phyloP scores from a whole-genome alignment of 345 rosid genomes.

The Cochlearia excelsa region DNA sequence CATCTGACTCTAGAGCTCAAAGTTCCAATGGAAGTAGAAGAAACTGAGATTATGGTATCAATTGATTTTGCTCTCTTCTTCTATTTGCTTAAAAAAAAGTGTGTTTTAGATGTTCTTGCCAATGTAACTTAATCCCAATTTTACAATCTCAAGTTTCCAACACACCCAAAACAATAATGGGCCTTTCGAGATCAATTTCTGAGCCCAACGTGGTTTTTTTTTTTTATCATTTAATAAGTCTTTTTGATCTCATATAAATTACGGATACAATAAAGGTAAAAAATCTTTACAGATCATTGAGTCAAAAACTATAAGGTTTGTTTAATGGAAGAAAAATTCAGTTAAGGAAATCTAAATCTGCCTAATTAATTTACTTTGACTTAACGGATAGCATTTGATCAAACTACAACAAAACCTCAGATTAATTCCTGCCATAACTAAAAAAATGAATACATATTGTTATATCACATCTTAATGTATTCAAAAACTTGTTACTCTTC shows the following conservation, averaged over 20 bases:
- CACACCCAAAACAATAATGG: no score
- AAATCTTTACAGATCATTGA: conserved; percentile 8
- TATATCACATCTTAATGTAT: conserved; percentile 4
- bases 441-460: conserved; percentile 6
- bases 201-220: no score
- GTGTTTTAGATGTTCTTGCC: conserved; percentile 21
- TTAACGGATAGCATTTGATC: neutral
- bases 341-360: no score
- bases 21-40: conserved; percentile 56
- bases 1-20: conserved; percentile 74
- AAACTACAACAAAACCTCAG: neutral
- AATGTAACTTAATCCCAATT: neutral
- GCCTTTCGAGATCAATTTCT: no score
- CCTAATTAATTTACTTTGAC: conserved; percentile 1
- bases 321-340: no score
- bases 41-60: conserved; percentile 11
- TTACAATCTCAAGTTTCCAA: no score
- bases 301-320: no score
- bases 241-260: conserved; percentile 9
- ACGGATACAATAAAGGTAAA: neutral
- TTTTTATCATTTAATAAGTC: neutral
- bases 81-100: neutral
- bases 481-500: neutral
- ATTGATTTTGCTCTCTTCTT: conserved; percentile 26
- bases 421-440: conserved; percentile 8